Evolutionary conservation across 495 filamentous ascomycete genomes (phyloP).

Genomic region (Neurospora tetrasperma): DNA sequence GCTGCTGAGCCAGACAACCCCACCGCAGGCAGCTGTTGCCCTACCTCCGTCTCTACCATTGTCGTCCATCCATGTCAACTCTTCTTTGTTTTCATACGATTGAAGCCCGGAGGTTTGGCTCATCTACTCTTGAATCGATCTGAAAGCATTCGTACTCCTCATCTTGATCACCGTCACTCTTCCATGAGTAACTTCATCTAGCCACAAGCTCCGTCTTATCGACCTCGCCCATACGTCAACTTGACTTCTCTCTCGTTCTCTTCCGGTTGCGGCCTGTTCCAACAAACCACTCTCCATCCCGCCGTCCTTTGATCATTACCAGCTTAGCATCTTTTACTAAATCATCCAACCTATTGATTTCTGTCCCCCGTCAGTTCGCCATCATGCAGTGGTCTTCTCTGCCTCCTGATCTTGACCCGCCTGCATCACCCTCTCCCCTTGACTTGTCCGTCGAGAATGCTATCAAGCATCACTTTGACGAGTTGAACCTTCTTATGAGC

Average conservation of each 20-base stretch:
- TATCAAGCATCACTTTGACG: not conserved
- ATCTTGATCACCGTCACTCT: not conserved
- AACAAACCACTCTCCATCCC: not conserved
- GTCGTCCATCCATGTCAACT: not conserved
- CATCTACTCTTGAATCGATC: not conserved
- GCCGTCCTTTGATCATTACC: not conserved
- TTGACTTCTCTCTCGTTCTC: not conserved
- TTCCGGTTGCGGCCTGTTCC: not conserved
- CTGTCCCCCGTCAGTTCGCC: not conserved
- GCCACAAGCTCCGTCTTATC: not conserved
- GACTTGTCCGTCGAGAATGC: not conserved
- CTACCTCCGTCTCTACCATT: not conserved
- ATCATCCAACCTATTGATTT: not conserved
- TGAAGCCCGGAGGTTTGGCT: not conserved
- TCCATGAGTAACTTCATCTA: not conserved
- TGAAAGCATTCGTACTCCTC: not conserved
- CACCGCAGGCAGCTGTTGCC: not conserved
- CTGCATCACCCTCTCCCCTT: not conserved
- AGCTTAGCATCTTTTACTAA: not conserved
- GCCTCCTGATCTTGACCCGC: not conserved
- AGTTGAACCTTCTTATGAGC: not conserved
- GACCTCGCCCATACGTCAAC: not conserved
- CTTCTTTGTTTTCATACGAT: not conserved
- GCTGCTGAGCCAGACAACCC: not conserved
- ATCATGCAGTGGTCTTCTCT: not conserved